Percentiles rank a stretch among this genome's conserved stretches.
phyloP scores from a whole-genome alignment of 2,329 filamentous ascomycete genomes.

The Aspergillus nomiae region DNA sequence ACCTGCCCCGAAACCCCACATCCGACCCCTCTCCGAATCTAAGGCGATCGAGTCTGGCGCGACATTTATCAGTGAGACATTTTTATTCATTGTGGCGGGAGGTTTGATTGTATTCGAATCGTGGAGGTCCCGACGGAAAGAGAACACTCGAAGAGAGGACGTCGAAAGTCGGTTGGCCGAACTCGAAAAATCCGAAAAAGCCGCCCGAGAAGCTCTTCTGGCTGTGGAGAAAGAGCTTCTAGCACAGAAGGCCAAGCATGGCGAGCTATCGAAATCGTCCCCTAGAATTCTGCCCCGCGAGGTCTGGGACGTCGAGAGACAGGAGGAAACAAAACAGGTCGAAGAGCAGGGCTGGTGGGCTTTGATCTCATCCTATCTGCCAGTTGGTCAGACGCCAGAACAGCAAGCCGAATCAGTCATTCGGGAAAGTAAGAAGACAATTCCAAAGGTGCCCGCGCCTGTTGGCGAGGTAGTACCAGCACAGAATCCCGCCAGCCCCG shows the following conservation, averaged over 20 bases:
- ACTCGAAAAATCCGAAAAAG: conserved; percentile 54
- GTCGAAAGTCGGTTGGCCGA: conserved; percentile 61
- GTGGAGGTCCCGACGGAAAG: conserved; percentile 63
- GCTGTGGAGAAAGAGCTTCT: conserved; percentile 51
- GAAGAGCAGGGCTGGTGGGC: conserved; percentile 36
- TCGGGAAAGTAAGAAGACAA: conserved; percentile 7
- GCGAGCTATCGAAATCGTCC: conserved; percentile 28
- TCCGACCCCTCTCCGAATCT: conserved; percentile 65
- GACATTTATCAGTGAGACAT: conserved; percentile 68
- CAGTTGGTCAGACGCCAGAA: conserved; percentile 24
- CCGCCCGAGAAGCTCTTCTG: conserved; percentile 42
- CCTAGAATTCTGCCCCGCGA: conserved; percentile 43
- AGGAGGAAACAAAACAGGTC: conserved; percentile 29
- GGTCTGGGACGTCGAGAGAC: conserved; percentile 39
- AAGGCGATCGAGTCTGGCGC: conserved; percentile 71
- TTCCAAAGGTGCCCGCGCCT: neutral
- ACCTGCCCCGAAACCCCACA: conserved; percentile 53
- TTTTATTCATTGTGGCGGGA: conserved; percentile 66
- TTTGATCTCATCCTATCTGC: conserved; percentile 35
- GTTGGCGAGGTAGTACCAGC: neutral
- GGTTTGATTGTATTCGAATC: conserved; percentile 65
- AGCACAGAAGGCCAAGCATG: conserved; percentile 41
- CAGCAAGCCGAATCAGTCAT: conserved; percentile 14
- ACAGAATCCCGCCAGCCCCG: neutral
- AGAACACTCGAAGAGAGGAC: conserved; percentile 60